These are phyloP conservation scores for Exophiala mesophila DNA, from an alignment of 2,329 filamentous ascomycete genomes.

Conservation along the genomic window DNA sequence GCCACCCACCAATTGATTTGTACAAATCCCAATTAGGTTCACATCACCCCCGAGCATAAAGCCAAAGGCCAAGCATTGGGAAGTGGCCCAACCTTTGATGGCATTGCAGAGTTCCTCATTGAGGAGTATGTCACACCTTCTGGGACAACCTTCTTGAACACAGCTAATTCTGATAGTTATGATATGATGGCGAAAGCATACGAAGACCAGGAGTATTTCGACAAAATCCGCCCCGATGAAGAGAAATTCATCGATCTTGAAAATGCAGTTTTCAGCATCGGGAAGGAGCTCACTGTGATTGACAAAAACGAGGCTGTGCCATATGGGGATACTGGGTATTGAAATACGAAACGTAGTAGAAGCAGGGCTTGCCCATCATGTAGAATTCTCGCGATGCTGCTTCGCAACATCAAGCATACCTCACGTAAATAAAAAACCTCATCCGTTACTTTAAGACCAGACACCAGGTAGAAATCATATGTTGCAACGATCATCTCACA, in stretches of 20 bases:
- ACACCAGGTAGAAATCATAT: too few species aligned
- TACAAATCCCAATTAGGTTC: neutral
- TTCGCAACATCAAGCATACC: too few species aligned
- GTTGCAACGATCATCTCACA: too few species aligned
- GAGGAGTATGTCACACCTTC: constrained; percentile 3
- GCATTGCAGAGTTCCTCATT: constrained; percentile 8
- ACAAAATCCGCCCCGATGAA: constrained; percentile 11
- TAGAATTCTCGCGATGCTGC: too few species aligned
- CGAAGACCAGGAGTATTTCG: constrained; percentile 10
- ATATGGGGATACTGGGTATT: constrained; percentile 5
- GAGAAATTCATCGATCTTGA: constrained; percentile 12
- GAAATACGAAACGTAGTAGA: too few species aligned
- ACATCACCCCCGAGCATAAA: constrained; percentile 7
- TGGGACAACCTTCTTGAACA: neutral
- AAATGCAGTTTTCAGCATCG: constrained; percentile 11
- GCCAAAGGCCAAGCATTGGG: constrained; percentile 5
- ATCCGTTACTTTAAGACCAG: too few species aligned
- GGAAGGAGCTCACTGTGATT: constrained; percentile 9
- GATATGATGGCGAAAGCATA: constrained; percentile 11
- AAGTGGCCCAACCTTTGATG: constrained; percentile 9
- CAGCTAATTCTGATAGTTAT: constrained; percentile 7
- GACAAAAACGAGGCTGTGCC: constrained; percentile 5
- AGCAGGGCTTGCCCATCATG: too few species aligned
- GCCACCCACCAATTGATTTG: neutral
- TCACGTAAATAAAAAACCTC: too few species aligned